Conservation (phyloP, 176 grass and related monocot genomes). For the Aegilops tauschii region DNA sequence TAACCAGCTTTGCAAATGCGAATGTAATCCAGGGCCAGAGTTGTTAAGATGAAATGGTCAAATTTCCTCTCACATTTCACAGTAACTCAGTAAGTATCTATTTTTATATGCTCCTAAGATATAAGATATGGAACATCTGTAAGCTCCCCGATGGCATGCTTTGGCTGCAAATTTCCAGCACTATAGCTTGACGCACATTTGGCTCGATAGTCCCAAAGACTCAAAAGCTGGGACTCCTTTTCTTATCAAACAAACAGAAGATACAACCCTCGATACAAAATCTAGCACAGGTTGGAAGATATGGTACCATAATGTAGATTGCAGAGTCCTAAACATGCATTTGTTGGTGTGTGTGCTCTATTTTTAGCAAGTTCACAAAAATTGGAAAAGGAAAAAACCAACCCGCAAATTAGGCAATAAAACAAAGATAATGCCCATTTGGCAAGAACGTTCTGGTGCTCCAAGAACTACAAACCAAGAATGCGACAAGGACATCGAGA, state of each 20-base stretch:
- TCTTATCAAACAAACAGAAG: background rate
- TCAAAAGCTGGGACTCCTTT: background rate
- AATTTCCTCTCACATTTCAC: background rate
- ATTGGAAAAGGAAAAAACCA: background rate
- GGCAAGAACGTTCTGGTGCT: too few species aligned
- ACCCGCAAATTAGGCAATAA: too few species aligned
- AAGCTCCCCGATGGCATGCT: too few species aligned
- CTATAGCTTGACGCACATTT: background rate
- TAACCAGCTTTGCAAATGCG: background rate
- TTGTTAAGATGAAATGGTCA: background rate
- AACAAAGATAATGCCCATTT: too few species aligned
- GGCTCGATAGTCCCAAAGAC: background rate
- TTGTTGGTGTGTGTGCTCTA: background rate
- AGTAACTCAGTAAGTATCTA: too few species aligned
- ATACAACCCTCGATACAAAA: background rate
- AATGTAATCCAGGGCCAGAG: background rate
- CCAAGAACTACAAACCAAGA: slow-evolving; percentile 13
- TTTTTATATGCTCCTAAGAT: too few species aligned
- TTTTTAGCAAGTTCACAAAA: background rate
- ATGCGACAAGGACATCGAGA: background rate
- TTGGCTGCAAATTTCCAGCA: too few species aligned
- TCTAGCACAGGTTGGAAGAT: background rate
- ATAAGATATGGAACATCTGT: too few species aligned
- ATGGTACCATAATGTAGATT: too few species aligned
- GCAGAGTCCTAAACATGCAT: background rate